Evolutionary conservation across 1,284 basidiomycete genomes (phyloP).

Genomic region (Thelephora terrestris): DNA sequence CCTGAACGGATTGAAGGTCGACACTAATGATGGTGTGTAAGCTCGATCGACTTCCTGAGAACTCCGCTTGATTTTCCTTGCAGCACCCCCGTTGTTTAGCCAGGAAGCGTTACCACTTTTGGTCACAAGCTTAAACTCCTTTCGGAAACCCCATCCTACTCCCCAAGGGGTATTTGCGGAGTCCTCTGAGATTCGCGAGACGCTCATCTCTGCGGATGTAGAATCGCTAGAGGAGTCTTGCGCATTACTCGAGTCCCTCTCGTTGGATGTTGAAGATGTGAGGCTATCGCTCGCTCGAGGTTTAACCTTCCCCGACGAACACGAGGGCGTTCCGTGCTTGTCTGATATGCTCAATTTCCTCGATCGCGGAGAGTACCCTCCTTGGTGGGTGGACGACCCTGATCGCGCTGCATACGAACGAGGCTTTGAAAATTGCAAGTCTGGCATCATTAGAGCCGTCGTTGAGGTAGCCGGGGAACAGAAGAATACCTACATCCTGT

Average conservation of each 20-base stretch:
- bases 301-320: constrained; percentile 45
- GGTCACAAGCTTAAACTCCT: constrained; percentile 44
- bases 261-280: constrained; percentile 65
- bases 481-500: constrained; percentile 65
- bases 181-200: constrained; percentile 34
- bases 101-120: constrained; percentile 54
- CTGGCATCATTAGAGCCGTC: constrained; percentile 71
- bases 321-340: constrained; percentile 49
- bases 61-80: constrained; percentile 1
- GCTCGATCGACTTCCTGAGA: not conserved
- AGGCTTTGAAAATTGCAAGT: constrained; percentile 73
- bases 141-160: constrained; percentile 41
- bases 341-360: constrained; percentile 61
- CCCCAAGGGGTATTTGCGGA: constrained; percentile 30
- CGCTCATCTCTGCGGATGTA: constrained; percentile 57
- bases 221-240: constrained; percentile 64
- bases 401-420: constrained; percentile 46
- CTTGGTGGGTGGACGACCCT: constrained; percentile 40
- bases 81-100: constrained; percentile 48
- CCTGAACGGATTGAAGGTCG: constrained; percentile 55
- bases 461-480: constrained; percentile 82
- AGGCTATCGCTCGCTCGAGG: constrained; percentile 63
- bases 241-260: constrained; percentile 64
- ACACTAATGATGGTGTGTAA: constrained; percentile 31
- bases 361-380: constrained; percentile 54